Conservation (phyloP, 805 yeast genomes). For the Millerozyma acaciae region DNA sequence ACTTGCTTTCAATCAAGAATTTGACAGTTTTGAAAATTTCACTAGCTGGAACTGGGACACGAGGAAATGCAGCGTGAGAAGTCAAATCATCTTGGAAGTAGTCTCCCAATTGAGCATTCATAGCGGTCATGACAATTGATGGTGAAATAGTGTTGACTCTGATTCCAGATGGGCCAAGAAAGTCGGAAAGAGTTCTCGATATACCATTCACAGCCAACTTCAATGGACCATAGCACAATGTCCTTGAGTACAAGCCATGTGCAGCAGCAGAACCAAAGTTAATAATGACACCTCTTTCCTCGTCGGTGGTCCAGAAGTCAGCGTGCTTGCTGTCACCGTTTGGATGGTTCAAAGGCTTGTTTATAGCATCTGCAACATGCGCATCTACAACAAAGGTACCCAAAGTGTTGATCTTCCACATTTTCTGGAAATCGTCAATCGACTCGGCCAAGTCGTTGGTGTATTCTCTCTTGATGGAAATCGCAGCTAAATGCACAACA, state of each 20-base stretch:
- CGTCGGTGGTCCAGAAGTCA: conserved; percentile 9
- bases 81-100: conserved; percentile 4
- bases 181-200: conserved; percentile 11
- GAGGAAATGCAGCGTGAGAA: conserved; percentile 3
- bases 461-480: conserved; percentile 9
- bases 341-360: conserved; percentile 10
- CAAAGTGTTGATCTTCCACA: conserved; percentile 12
- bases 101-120: conserved; percentile 3
- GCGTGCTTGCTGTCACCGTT: conserved; percentile 7
- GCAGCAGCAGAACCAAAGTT: conserved; percentile 4
- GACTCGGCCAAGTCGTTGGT: conserved; percentile 14
- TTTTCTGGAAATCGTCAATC: conserved; percentile 11
- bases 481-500: conserved; percentile 11
- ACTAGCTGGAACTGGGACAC: conserved; percentile 5
- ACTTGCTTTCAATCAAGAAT: conserved; percentile 4
- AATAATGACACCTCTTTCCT: conserved; percentile 10
- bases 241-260: conserved; percentile 11
- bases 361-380: conserved; percentile 14
- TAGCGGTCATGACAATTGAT: conserved; percentile 4
- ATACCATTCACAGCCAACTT: conserved; percentile 12
- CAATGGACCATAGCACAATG: conserved; percentile 12
- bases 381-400: conserved; percentile 13
- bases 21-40: conserved; percentile 2
- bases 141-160: conserved; percentile 3
- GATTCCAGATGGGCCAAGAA: conserved; percentile 9